A percentile compares a stretch with the other conserved stretches of the same genome.
Evolutionary conservation across 2,329 filamentous ascomycete species (phyloP).

Genomic region (Mollisia scopiformis): DNA sequence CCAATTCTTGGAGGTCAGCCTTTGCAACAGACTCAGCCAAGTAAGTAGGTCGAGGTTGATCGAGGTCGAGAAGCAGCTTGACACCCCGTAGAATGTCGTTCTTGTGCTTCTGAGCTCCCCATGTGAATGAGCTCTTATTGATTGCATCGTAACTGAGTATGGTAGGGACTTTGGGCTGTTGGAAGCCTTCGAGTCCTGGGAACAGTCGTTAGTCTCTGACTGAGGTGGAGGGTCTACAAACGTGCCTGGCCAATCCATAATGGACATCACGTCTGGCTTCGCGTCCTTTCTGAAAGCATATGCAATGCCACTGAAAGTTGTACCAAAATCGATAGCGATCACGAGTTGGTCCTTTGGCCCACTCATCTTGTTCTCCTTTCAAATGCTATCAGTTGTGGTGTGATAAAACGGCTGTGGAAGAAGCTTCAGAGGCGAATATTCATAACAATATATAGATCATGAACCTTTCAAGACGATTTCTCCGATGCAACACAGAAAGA

Average conservation of each 20-base stretch:
- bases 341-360: slow-evolving; percentile 23
- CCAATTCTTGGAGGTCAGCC: slow-evolving; percentile 41
- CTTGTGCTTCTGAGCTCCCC: slow-evolving; percentile 15
- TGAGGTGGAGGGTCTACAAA: not conserved
- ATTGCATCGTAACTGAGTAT: slow-evolving; percentile 16
- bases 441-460: no score
- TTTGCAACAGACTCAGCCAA: slow-evolving; percentile 13
- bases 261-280: not conserved
- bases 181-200: slow-evolving; percentile 1
- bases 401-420: not conserved
- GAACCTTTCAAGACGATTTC: no score
- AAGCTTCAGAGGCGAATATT: no score
- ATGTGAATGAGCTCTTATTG: slow-evolving; percentile 6
- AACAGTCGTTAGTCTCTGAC: not conserved
- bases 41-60: slow-evolving; percentile 22
- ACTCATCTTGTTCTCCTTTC: no score
- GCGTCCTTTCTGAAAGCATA: slow-evolving; percentile 10
- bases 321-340: slow-evolving; percentile 28
- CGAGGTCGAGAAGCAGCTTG: slow-evolving; percentile 33
- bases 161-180: slow-evolving; percentile 19
- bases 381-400: no score
- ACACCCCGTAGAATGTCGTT: slow-evolving; percentile 18
- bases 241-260: slow-evolving; percentile 28
- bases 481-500: no score
- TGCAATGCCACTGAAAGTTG: slow-evolving; percentile 23